A percentile compares a stretch with the other conserved stretches of the same genome.
These are phyloP conservation scores for Clausena lansium DNA, from an alignment of 345 rosid species.

Conservation along the genomic window DNA sequence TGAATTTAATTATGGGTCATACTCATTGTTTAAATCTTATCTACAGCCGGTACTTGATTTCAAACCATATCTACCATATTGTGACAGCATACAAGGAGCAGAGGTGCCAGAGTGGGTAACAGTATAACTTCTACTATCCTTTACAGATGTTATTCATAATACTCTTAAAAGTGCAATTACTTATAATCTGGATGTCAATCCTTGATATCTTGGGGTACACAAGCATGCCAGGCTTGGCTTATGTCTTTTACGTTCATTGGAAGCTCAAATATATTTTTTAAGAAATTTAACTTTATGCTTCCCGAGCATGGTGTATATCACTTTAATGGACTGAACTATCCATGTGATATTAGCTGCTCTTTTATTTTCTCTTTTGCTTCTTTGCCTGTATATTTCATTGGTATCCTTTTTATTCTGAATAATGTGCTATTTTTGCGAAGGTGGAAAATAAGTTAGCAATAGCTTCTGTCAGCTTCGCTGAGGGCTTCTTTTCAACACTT, in stretches of 20 bases:
- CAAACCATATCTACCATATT: slow-evolving; percentile 88
- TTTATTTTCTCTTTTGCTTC: background rate
- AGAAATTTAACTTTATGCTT: background rate
- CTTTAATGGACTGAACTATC: background rate
- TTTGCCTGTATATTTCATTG: background rate
- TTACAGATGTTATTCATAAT: background rate
- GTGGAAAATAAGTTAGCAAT: slow-evolving; percentile 61
- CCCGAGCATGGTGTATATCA: background rate
- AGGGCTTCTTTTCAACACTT: slow-evolving; percentile 56
- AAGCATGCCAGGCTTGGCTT: background rate
- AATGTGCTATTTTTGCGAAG: slow-evolving; percentile 31
- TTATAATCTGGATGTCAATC: background rate
- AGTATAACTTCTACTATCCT: slow-evolving; percentile 38
- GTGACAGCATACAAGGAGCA: slow-evolving; percentile 74
- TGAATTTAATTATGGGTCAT: background rate
- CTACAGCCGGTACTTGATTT: slow-evolving; percentile 79
- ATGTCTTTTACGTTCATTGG: background rate
- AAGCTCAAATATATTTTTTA: background rate
- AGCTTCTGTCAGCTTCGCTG: slow-evolving; percentile 68
- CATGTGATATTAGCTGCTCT: background rate
- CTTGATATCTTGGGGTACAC: background rate
- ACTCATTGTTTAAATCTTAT: slow-evolving; percentile 18
- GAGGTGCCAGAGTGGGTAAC: slow-evolving; percentile 74
- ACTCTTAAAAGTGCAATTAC: background rate
- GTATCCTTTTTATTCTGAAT: slow-evolving; percentile 2